These are phyloP conservation scores for Vigna mungo DNA, from an alignment of 306 rosid species.

Conservation along the genomic window DNA sequence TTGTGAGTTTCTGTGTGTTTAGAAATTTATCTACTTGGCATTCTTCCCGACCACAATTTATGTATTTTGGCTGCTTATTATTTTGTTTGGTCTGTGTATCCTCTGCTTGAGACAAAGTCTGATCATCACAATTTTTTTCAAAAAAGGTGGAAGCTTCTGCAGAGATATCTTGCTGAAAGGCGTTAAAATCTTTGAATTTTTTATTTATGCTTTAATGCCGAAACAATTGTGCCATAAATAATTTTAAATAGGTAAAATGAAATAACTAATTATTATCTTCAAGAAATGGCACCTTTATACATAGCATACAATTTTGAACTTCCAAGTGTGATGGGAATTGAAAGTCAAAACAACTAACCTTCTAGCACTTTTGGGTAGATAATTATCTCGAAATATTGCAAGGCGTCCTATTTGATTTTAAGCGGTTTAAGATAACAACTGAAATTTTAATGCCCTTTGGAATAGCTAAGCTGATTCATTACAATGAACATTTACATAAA, in stretches of 20 bases:
- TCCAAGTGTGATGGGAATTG: background rate
- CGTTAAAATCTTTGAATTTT: background rate
- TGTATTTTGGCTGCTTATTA: constrained; percentile 33
- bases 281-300: background rate
- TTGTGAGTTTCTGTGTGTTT: constrained; percentile 60
- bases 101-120: constrained; percentile 7
- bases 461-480: background rate
- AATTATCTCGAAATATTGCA: background rate
- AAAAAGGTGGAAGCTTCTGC: background rate
- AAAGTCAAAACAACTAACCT: background rate
- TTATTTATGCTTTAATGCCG: constrained; percentile 18
- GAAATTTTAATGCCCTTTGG: background rate
- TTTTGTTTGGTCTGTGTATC: background rate
- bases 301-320: background rate
- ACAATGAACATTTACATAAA: background rate
- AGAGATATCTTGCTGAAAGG: background rate
- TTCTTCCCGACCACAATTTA: constrained; percentile 3
- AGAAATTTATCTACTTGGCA: constrained; percentile 29
- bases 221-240: constrained; percentile 14
- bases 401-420: background rate
- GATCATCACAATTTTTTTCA: background rate
- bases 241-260: constrained; percentile 1
- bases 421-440: background rate
- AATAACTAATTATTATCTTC: background rate
- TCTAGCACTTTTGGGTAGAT: background rate